Percentiles rank a stretch among this genome's conserved stretches.
These are phyloP conservation scores for Ilex paraguariensis DNA, from an alignment of 305 asterid species.

Conservation along the genomic window DNA sequence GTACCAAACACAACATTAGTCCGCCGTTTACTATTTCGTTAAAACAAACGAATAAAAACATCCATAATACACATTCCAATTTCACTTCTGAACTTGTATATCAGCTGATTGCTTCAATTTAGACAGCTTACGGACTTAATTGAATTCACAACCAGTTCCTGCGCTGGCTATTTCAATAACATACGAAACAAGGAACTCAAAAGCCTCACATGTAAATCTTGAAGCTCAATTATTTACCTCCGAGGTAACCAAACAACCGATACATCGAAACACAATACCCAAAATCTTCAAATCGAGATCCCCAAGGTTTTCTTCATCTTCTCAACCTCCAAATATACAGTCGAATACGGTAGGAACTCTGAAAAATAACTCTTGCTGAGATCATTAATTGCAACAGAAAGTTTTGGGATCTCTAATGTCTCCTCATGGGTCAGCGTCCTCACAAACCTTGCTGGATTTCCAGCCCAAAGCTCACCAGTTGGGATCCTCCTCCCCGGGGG, in stretches of 20 bases:
- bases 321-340: constrained; percentile 92
- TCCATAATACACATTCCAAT: too few relatives aligned
- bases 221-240: constrained; percentile 29
- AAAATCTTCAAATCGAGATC: constrained; percentile 50
- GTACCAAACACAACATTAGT: too few relatives aligned
- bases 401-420: constrained; percentile 81
- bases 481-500: constrained; percentile 94
- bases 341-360: constrained; percentile 85
- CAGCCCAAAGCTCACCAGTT: constrained; percentile 77
- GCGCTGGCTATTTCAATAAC: neutral
- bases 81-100: too few relatives aligned
- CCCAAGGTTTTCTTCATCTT: constrained; percentile 76
- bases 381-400: constrained; percentile 79
- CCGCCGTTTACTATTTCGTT: too few relatives aligned
- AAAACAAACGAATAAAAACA: too few relatives aligned
- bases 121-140: too few relatives aligned
- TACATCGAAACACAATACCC: constrained; percentile 1
- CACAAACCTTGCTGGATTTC: constrained; percentile 87
- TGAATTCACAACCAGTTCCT: too few relatives aligned
- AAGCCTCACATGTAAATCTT: neutral
- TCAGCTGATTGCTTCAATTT: too few relatives aligned
- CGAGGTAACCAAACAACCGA: constrained; percentile 1
- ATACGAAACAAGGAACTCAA: constrained; percentile 2
- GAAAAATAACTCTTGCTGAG: constrained; percentile 63
- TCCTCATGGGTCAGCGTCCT: constrained; percentile 82